Evolutionary conservation across 2,329 filamentous ascomycete species (phyloP), one percentile per base, ranked within the genome.

Genomic region (Blastomyces silverae): DNA sequence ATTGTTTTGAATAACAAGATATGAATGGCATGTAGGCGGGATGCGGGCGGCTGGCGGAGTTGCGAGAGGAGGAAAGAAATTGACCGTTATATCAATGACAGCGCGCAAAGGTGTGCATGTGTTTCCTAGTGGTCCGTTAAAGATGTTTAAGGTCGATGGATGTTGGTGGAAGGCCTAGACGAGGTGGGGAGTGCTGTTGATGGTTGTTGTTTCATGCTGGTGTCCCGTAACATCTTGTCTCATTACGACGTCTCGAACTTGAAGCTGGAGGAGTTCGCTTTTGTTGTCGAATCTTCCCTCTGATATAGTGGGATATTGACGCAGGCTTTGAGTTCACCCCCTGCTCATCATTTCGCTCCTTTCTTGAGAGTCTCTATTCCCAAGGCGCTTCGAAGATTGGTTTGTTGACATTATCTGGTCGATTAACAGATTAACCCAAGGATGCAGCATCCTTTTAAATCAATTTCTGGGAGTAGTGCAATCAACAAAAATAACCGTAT

Each of bases 401-500:
- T 37, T 37, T 37, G 34, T 37, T 37, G 34, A 6, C 34, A 37
- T 37, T 10, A 10, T 10, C 34, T 37, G 34, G 34, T 37, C 34
- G 34, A 37, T 15, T 25, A 52, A 25, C 20, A n/a, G 20, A 48
- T 48, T 10, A 48, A 11, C 46, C 46, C n/a, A 2, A 7, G n/a
- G 46, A 22, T 48, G 10, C 46, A 48, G 46, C n/a, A 20, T 11
- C n/a, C 22, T 22, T 10, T 31, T 0, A 56, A 34, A n/a, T 20
- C 3, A 56, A 56, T 17, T 34, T 28, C 31, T 25, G 7, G 11
- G 25, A 37, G 8, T 22, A 3, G n/a, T 4, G 1, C 10, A 25
- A 25, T 52, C 8, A 25, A 52, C 25, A n/a, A n/a, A 52, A 52
- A 25, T 17, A n/a, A 22, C 6, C 28, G n/a, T 50, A 22, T 79